Evolutionary conservation across 331 rosid species (phyloP).

Genomic region (Acacia concinna): DNA sequence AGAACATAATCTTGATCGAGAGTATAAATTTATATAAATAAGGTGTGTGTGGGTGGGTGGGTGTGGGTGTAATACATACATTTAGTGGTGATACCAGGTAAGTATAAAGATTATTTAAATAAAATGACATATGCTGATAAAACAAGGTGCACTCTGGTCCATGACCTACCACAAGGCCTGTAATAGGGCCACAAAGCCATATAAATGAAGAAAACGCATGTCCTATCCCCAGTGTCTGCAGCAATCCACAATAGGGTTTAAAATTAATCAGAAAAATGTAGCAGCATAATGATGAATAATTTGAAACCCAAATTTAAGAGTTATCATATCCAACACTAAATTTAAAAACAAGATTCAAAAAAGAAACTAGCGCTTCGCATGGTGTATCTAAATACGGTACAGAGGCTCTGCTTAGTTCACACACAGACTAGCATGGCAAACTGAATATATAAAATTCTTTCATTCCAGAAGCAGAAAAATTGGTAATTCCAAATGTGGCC

Average conservation of each 20-base stretch:
- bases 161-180: conserved; percentile 95
- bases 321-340: not conserved
- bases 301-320: not conserved
- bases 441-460: not conserved
- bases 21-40: no score
- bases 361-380: conserved; percentile 1
- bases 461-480: not conserved
- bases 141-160: conserved; percentile 13
- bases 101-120: conserved; percentile 15
- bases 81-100: not conserved
- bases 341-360: not conserved
- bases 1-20: no score
- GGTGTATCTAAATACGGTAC: not conserved
- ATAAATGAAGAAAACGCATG: conserved; percentile 98
- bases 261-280: conserved; percentile 25
- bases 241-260: conserved; percentile 29
- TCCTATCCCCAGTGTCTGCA: conserved; percentile 96
- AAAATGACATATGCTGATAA: conserved; percentile 3
- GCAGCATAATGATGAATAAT: not conserved
- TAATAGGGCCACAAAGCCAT: conserved; percentile 99
- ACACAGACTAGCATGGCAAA: not conserved
- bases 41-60: no score
- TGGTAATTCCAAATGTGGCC: not conserved
- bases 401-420: not conserved
- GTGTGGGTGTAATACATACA: no score